Conservation (phyloP, 2,329 filamentous ascomycete species). For the Geosmithia putterillii region DNA sequence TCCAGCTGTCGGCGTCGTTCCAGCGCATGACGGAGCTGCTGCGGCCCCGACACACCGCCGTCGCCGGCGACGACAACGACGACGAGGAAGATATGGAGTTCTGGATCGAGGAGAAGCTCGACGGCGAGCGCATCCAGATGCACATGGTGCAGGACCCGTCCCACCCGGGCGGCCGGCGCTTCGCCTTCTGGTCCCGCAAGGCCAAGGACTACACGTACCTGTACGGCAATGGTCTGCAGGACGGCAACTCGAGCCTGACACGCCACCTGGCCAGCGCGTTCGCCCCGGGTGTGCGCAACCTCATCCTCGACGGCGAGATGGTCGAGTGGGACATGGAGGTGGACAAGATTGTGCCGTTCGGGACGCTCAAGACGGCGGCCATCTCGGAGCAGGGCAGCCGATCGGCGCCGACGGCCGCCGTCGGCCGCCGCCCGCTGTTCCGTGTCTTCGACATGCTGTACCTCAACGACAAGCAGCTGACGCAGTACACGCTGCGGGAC, state of each 20-base stretch:
- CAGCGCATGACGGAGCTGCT: constrained; percentile 63
- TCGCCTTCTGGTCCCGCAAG: constrained; percentile 89
- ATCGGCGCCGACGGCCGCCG: constrained; percentile 38
- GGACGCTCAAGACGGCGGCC: constrained; percentile 85
- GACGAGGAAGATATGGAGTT: constrained; percentile 65
- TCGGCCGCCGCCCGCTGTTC: constrained; percentile 55
- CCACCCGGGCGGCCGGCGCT: constrained; percentile 57
- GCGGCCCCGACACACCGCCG: constrained; percentile 31
- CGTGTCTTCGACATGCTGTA: constrained; percentile 86
- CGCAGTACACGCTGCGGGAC: constrained; percentile 71
- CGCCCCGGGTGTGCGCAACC: constrained; percentile 60
- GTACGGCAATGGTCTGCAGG: constrained; percentile 67
- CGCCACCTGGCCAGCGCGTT: constrained; percentile 72
- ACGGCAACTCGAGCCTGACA: constrained; percentile 66
- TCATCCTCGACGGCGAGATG: constrained; percentile 97
- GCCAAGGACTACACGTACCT: constrained; percentile 94
- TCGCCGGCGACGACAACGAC: no score
- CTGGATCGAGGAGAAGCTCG: constrained; percentile 97
- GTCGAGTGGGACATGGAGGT: constrained; percentile 89
- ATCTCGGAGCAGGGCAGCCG: constrained; percentile 57
- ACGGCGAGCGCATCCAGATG: constrained; percentile 93
- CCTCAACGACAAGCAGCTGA: constrained; percentile 70
- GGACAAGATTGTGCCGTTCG: constrained; percentile 79
- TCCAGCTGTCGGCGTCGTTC: constrained; percentile 68
- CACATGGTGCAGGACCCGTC: constrained; percentile 69